phyloP scores from a whole-genome alignment of 2,329 filamentous ascomycete genomes.

The Penicillium sp. region DNA sequence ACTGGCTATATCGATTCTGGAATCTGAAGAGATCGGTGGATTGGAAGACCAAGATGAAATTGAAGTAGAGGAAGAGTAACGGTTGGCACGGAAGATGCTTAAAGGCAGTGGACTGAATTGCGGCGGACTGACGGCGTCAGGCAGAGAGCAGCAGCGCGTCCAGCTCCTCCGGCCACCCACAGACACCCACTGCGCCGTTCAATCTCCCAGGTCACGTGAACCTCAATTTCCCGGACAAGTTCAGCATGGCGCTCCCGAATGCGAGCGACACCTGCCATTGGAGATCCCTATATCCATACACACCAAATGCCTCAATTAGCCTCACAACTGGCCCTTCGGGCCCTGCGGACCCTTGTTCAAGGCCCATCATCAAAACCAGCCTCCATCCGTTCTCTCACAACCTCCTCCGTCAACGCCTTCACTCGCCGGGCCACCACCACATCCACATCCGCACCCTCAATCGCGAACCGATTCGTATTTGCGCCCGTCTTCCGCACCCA shows the following conservation, averaged over 20 bases:
- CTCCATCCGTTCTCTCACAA: slow-evolving; percentile 21
- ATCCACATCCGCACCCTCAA: slow-evolving; percentile 8
- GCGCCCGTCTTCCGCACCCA: slow-evolving; percentile 28
- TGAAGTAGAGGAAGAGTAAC: not conserved
- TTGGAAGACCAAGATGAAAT: too few species aligned
- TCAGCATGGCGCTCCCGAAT: not conserved
- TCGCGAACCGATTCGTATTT: slow-evolving; percentile 19
- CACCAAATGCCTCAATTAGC: slow-evolving; percentile 29
- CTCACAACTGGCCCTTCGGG: slow-evolving; percentile 31
- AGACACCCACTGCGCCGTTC: slow-evolving; percentile 24
- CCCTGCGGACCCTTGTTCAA: slow-evolving; percentile 29
- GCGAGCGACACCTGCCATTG: not conserved
- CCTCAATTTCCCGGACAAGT: slow-evolving; percentile 7
- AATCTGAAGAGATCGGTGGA: not conserved
- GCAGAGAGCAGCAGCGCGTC: slow-evolving; percentile 27
- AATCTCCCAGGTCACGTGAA: slow-evolving; percentile 18
- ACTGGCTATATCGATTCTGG: not conserved
- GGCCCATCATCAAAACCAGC: slow-evolving; percentile 19
- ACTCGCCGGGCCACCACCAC: slow-evolving; percentile 7
- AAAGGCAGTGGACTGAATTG: slow-evolving; percentile 11
- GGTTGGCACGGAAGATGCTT: slow-evolving; percentile 6
- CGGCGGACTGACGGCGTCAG: slow-evolving; percentile 17
- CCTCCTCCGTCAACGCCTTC: slow-evolving; percentile 11
- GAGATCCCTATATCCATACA: slow-evolving; percentile 10
- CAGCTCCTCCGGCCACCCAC: slow-evolving; percentile 29